Conservation (phyloP, 2,329 filamentous ascomycete genomes). For the Aspergillus pseudoviridinutans region DNA sequence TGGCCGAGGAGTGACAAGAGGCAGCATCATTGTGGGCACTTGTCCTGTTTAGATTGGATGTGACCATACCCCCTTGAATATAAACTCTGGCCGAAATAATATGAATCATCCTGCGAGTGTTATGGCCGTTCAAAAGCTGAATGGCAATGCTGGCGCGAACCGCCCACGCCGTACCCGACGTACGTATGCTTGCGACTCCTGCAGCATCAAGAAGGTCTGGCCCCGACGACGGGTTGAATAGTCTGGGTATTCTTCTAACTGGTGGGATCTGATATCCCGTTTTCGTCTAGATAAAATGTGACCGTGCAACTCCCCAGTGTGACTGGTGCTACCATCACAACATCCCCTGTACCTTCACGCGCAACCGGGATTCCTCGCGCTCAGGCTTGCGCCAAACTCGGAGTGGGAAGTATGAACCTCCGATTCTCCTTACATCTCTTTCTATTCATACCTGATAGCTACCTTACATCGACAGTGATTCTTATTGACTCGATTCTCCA, state of each 20-base stretch:
- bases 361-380: neutral
- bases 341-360: constrained; percentile 6
- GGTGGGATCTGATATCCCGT: neutral
- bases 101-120: neutral
- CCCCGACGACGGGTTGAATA: neutral
- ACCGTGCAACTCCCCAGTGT: constrained; percentile 6
- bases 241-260: neutral
- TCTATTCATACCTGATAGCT: neutral
- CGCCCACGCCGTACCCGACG: constrained; percentile 1
- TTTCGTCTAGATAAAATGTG: constrained; percentile 7
- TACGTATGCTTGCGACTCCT: constrained; percentile 5
- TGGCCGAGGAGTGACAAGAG: neutral
- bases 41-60: neutral
- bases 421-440: neutral
- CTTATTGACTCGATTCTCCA: neutral
- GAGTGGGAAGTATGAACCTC: neutral
- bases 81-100: neutral
- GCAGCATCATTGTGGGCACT: neutral
- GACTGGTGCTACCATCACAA: constrained; percentile 11
- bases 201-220: constrained; percentile 5
- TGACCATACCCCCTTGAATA: neutral
- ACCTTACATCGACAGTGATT: neutral
- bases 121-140: neutral
- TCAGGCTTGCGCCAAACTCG: neutral
- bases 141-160: neutral